Conservation (phyloP, 257 asterid species). For the Leptodermis oblonga region DNA sequence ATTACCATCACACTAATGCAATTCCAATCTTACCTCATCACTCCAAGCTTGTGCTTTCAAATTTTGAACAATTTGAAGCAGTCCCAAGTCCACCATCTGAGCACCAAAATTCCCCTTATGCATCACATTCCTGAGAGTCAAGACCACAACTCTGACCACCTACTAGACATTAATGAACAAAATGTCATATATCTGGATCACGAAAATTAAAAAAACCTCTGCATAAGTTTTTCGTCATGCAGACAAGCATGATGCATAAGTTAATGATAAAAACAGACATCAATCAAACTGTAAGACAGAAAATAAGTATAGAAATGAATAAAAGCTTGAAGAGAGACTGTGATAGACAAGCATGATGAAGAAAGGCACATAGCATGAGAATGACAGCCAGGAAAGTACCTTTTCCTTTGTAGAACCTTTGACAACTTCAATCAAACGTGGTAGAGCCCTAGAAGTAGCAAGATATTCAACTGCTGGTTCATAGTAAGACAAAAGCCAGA, state of each 20-base stretch:
- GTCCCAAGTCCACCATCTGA: slow-evolving; percentile 75
- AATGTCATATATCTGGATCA: not conserved
- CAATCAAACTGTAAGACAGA: slow-evolving; percentile 1
- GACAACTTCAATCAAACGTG: slow-evolving; percentile 68
- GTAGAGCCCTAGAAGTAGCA: slow-evolving; percentile 71
- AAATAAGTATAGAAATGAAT: not conserved
- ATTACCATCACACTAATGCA: not conserved
- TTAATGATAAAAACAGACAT: not conserved
- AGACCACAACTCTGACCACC: slow-evolving; percentile 89
- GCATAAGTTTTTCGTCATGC: not conserved
- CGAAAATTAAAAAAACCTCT: not conserved
- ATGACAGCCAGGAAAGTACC: slow-evolving; percentile 30
- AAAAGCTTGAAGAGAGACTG: not conserved
- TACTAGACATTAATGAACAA: slow-evolving; percentile 24
- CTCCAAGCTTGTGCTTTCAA: slow-evolving; percentile 97
- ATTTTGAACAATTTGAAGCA: slow-evolving; percentile 78
- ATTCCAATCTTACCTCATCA: slow-evolving; percentile 57
- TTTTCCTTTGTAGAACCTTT: slow-evolving; percentile 93
- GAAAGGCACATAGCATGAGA: not conserved
- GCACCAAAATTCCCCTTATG: slow-evolving; percentile 75
- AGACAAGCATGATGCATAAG: no score
- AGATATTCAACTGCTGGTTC: slow-evolving; percentile 82
- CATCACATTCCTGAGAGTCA: slow-evolving; percentile 82
- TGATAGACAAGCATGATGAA: not conserved
- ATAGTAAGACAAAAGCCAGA: slow-evolving; percentile 89